A percentile compares a stretch with the other conserved stretches of the same genome.
phyloP scores from a whole-genome alignment of 371 early-diverging fungal species.

The Zancudomyces culisetae region DNA sequence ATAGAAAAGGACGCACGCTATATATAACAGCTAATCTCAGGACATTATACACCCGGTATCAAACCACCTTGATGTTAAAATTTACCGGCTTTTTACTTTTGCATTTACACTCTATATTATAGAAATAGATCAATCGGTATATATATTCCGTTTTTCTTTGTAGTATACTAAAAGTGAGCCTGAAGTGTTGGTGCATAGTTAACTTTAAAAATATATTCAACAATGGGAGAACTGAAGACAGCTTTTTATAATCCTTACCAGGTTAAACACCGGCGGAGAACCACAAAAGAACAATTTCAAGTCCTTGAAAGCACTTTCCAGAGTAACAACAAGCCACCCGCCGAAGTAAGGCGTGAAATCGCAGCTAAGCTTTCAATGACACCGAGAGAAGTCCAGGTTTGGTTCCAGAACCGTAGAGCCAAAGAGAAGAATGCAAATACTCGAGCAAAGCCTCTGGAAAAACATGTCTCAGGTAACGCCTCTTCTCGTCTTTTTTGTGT shows the following conservation, averaged over 20 bases:
- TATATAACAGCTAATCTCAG: no score
- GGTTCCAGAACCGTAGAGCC: slow-evolving; percentile 96
- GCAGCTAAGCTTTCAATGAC: slow-evolving; percentile 68
- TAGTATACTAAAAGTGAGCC: no score
- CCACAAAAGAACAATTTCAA: slow-evolving; percentile 45
- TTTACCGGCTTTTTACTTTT: no score
- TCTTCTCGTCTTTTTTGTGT: not conserved
- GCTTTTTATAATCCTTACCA: slow-evolving; percentile 61
- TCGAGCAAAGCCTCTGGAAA: not conserved
- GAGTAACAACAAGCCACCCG: slow-evolving; percentile 47
- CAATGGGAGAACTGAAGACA: not conserved
- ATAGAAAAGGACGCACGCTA: no score
- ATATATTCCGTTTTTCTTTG: no score
- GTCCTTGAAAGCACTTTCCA: slow-evolving; percentile 45
- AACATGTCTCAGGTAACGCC: not conserved
- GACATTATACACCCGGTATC: no score
- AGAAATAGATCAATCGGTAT: no score
- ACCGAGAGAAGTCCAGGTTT: slow-evolving; percentile 79
- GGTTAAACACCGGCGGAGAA: slow-evolving; percentile 54
- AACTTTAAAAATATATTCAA: not conserved
- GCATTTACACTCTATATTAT: no score
- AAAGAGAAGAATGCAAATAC: slow-evolving; percentile 29
- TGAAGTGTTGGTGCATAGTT: no score
- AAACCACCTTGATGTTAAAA: no score
- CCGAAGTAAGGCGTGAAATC: slow-evolving; percentile 41